Percentiles rank a stretch among this genome's conserved stretches.
Evolutionary conservation across 2,329 filamentous ascomycete species (phyloP).

Genomic region (Penicillium sp.): DNA sequence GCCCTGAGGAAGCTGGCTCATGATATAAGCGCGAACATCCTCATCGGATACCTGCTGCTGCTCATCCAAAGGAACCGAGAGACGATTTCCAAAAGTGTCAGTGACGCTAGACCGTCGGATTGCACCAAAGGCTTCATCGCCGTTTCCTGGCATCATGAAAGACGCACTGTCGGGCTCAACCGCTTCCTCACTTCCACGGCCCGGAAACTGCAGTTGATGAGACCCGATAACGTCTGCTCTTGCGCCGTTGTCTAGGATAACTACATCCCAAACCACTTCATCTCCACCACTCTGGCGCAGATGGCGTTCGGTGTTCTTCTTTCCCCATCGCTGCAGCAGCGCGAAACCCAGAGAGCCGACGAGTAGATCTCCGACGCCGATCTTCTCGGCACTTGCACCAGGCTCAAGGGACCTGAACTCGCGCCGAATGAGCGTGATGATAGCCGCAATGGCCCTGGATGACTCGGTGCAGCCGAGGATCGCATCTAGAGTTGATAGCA

Average conservation of each 20-base stretch:
- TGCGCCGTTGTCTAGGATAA: constrained; percentile 49
- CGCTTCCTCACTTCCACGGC: constrained; percentile 47
- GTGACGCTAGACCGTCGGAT: constrained; percentile 33
- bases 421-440: constrained; percentile 49
- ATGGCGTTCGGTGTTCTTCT: constrained; percentile 45
- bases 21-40: constrained; percentile 51
- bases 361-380: constrained; percentile 47
- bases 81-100: constrained; percentile 28
- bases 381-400: constrained; percentile 35
- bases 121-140: constrained; percentile 42
- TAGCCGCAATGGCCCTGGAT: constrained; percentile 50
- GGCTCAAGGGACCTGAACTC: constrained; percentile 45
- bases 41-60: constrained; percentile 46
- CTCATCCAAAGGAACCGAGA: constrained; percentile 37
- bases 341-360: constrained; percentile 49
- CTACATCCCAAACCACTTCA: constrained; percentile 50
- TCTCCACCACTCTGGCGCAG: constrained; percentile 45
- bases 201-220: constrained; percentile 35
- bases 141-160: constrained; percentile 41
- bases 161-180: constrained; percentile 57
- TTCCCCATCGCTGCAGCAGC: constrained; percentile 50
- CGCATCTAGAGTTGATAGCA: constrained; percentile 49
- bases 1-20: constrained; percentile 46
- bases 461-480: constrained; percentile 52
- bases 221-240: constrained; percentile 51